Conservation (phyloP, 495 filamentous ascomycete species). For the Penicillium steckii region DNA sequence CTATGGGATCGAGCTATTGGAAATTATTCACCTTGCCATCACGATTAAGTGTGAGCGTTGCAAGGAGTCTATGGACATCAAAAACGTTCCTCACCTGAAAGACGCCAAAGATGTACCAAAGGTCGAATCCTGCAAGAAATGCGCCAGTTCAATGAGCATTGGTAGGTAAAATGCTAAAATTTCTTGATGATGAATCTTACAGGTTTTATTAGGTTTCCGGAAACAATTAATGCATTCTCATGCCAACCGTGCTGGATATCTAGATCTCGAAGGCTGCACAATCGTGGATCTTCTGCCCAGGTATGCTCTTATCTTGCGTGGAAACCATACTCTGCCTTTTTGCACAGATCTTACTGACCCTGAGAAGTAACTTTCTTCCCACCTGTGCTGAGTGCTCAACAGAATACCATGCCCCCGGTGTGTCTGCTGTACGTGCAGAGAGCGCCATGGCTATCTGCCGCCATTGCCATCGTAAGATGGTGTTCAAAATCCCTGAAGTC, state of each 20-base stretch:
- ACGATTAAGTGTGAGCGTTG: constrained; percentile 83
- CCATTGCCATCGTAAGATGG: constrained; percentile 79
- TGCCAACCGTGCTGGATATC: constrained; percentile 75
- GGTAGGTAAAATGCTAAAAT: constrained; percentile 25
- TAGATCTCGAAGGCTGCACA: constrained; percentile 78
- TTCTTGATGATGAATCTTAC: not conserved
- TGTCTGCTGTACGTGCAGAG: constrained; percentile 73
- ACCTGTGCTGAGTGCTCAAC: constrained; percentile 82
- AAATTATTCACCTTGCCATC: constrained; percentile 66
- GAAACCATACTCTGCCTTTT: not conserved
- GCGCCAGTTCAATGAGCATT: constrained; percentile 64
- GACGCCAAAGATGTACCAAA: constrained; percentile 37
- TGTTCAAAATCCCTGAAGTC: constrained; percentile 74
- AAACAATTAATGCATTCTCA: constrained; percentile 74
- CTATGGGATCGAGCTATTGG: constrained; percentile 77
- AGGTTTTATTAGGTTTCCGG: constrained; percentile 54
- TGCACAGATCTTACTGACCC: not conserved
- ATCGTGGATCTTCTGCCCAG: constrained; percentile 78
- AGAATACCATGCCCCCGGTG: constrained; percentile 57
- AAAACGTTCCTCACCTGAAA: constrained; percentile 55
- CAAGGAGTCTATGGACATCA: constrained; percentile 72
- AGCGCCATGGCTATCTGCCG: constrained; percentile 75
- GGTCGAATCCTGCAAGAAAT: constrained; percentile 70
- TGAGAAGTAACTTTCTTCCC: constrained; percentile 69
- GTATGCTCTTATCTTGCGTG: constrained; percentile 34